Base-by-base conservation (phyloP, 768 basidiomycete species). In the Podaxis mareebaensis region DNA sequence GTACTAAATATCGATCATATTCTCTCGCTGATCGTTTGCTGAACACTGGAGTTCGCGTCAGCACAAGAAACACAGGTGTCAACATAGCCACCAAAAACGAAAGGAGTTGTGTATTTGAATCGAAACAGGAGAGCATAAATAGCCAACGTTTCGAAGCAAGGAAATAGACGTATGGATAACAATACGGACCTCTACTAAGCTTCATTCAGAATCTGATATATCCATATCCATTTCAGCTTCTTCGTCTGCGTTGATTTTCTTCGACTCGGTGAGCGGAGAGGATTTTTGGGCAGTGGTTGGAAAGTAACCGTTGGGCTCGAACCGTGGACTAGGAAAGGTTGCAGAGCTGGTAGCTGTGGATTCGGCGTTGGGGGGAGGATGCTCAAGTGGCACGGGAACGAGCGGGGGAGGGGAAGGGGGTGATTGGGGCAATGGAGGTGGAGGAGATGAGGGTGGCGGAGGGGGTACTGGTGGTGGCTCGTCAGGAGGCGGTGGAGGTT, bases 141-240 rank as follows among this genome's bases (percentile, higher is more conserved):
- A 24, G 24, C n/a, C 4, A 39, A 40, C 22, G 8, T 22, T 38
- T 56, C 22, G 20, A 42, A 22, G 39, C 10, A 22, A 24, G 38
- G 8, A 26, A 15, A 26, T 51, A 24, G 22, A 40, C 0, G 20
- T 13, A 12, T 24, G n/a, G 38, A 4, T n/a, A 36, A 28, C n/a
- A 48, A 57, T 15, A 49, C 8, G 40, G 51, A 38, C 36, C 20
- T 24, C 15, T 5, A 39, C 17, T 12, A 15, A 13, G n/a, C 17
- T 26, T 64, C 55, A 74, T 13, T 77, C 73, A 24, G 69, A 71
- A 65, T 77, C 76, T n/a, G 75, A 76, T 42, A 76, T 60, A n/a
- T 74, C 75, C 76, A 77, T 77, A 63, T 77, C 75, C 24, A 65
- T 64, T 52, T 74, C 72, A n/a, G 66, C 55, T 17, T 68, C 69